Percentiles rank a stretch among this genome's conserved stretches.
phyloP scores from a whole-genome alignment of 306 rosid genomes.

The Astragalus membranaceus region DNA sequence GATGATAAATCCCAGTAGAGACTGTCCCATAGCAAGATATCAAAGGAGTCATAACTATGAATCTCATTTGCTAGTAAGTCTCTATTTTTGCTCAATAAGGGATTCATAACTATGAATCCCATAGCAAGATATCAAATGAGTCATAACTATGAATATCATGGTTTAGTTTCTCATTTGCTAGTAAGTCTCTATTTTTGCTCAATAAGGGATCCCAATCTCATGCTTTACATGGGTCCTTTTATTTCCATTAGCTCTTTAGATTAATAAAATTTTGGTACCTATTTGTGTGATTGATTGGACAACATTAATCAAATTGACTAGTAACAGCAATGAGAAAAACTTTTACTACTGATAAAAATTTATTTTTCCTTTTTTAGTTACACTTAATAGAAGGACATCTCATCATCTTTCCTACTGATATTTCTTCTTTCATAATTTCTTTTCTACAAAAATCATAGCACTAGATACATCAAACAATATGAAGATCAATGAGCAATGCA shows the following conservation, averaged over 20 bases:
- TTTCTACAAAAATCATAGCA: not conserved
- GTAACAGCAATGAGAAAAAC: not conserved
- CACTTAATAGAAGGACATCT: not conserved
- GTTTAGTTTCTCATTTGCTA: constrained; percentile 8
- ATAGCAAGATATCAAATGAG: not conserved
- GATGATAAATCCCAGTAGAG: not conserved
- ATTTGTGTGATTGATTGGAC: not conserved
- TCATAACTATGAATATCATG: not conserved
- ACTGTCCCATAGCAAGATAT: not conserved
- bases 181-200: not conserved
- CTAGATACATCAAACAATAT: not conserved
- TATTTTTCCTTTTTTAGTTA: not conserved
- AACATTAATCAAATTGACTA: not conserved
- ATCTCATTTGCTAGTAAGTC: not conserved
- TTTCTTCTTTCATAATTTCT: not conserved
- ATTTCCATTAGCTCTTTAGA: not conserved
- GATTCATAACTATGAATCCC: not conserved
- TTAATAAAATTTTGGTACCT: not conserved
- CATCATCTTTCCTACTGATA: not conserved
- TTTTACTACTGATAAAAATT: not conserved
- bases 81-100: not conserved
- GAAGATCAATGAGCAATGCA: not conserved
- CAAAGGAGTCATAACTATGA: not conserved
- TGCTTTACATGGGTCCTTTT: not conserved
- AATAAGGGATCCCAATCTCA: not conserved